Conservation (phyloP, 2,329 filamentous ascomycete species). For the Ustilaginoidea virens region DNA sequence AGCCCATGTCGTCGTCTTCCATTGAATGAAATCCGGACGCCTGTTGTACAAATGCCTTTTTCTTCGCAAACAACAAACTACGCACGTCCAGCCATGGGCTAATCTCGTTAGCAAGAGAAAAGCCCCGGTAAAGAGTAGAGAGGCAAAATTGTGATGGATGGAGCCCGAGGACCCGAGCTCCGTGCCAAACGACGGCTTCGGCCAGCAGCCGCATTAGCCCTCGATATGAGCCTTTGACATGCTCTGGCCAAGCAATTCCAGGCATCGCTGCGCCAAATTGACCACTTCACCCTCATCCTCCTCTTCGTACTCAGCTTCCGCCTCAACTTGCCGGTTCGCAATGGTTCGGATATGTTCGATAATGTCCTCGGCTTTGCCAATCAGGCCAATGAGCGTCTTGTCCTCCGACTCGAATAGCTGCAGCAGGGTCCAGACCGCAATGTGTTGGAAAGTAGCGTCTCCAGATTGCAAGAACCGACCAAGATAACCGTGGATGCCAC, state of each 20-base stretch:
- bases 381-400: conserved; percentile 70
- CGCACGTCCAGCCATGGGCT: too few species aligned
- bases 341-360: conserved; percentile 86
- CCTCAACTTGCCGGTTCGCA: conserved; percentile 75
- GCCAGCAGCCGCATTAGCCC: too few species aligned
- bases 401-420: conserved; percentile 95
- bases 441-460: conserved; percentile 96
- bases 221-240: conserved; percentile 71
- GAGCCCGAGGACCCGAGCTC: too few species aligned
- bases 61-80: too few species aligned
- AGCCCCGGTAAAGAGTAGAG: too few species aligned
- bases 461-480: conserved; percentile 85
- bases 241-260: conserved; percentile 69
- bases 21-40: too few species aligned
- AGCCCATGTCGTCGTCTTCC: too few species aligned
- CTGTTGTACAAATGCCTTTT: too few species aligned
- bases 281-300: conserved; percentile 91
- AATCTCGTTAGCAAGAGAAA: too few species aligned
- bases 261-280: conserved; percentile 73
- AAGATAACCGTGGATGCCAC: conserved; percentile 90
- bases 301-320: conserved; percentile 72
- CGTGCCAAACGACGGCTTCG: too few species aligned
- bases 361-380: conserved; percentile 80
- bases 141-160: too few species aligned
- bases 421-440: conserved; percentile 93